phyloP scores from a whole-genome alignment of 257 asterid genomes.

The Solanum bulbocastanum region DNA sequence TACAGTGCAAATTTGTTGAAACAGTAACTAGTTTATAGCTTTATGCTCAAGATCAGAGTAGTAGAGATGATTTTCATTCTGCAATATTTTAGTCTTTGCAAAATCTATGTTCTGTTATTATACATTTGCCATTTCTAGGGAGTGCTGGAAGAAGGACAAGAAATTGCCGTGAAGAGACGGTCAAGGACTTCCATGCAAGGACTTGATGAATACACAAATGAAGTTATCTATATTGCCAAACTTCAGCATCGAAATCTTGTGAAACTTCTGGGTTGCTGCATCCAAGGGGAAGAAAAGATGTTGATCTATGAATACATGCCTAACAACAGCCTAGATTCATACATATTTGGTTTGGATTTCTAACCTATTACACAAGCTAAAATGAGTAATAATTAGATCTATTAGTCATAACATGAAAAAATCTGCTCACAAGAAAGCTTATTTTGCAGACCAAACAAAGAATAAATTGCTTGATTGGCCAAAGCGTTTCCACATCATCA shows the following conservation, averaged over 20 bases:
- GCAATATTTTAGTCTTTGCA: not conserved
- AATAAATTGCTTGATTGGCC: constrained; percentile 15
- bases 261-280: not conserved
- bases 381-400: not conserved
- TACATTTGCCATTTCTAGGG: constrained; percentile 5
- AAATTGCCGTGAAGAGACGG: constrained; percentile 27
- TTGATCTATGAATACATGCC: constrained; percentile 1
- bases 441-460: constrained; percentile 8
- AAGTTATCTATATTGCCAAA: constrained; percentile 15
- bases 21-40: not conserved
- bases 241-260: constrained; percentile 13
- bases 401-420: not conserved
- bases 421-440: not conserved
- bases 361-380: not conserved
- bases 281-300: constrained; percentile 1
- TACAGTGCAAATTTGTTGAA: not conserved
- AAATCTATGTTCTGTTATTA: not conserved
- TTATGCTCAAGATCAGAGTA: not conserved
- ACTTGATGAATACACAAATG: constrained; percentile 23
- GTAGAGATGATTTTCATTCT: not conserved
- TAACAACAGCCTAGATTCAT: not conserved
- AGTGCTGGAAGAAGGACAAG: constrained; percentile 6
- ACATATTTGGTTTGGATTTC: constrained; percentile 5
- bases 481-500: constrained; percentile 8
- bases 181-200: constrained; percentile 27